These are phyloP conservation scores for Phytophthora rubi DNA, from an alignment of 352 stramenopile species.

Conservation along the genomic window DNA sequence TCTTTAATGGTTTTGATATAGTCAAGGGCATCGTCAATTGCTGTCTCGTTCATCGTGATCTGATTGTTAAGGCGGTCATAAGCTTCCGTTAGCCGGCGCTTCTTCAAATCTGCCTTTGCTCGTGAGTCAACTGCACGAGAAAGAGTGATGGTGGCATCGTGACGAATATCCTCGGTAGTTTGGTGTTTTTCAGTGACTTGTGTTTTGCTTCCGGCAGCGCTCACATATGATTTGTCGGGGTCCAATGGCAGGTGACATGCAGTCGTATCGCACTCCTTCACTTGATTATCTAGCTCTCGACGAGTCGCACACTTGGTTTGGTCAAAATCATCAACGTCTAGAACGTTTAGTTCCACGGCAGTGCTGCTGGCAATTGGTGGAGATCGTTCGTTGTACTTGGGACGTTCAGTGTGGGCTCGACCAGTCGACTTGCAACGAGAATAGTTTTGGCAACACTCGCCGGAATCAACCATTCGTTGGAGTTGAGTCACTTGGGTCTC, in stretches of 20 bases:
- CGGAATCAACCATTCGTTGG: constrained; percentile 10
- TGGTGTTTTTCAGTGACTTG: not conserved
- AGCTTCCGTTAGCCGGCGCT: constrained; percentile 17
- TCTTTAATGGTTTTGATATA: constrained; percentile 36
- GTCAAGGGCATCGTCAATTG: constrained; percentile 25
- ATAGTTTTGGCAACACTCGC: not conserved
- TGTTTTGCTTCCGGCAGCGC: not conserved
- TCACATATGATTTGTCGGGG: not conserved
- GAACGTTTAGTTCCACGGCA: not conserved
- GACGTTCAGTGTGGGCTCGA: not conserved
- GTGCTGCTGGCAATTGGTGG: not conserved
- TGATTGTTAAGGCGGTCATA: constrained; percentile 30
- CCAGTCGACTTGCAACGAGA: not conserved
- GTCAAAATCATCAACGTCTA: not conserved
- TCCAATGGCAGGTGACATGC: not conserved
- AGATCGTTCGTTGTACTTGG: not conserved
- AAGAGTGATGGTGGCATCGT: constrained; percentile 8
- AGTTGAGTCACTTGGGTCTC: constrained; percentile 17
- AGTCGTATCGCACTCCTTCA: not conserved
- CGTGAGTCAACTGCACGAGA: constrained; percentile 9
- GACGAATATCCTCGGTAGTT: constrained; percentile 20
- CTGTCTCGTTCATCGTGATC: constrained; percentile 32
- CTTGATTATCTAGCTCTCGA: not conserved
- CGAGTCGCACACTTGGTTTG: not conserved
- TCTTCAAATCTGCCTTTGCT: constrained; percentile 21